phyloP scores from a whole-genome alignment of 345 rosid species.

The Acer negundo region DNA sequence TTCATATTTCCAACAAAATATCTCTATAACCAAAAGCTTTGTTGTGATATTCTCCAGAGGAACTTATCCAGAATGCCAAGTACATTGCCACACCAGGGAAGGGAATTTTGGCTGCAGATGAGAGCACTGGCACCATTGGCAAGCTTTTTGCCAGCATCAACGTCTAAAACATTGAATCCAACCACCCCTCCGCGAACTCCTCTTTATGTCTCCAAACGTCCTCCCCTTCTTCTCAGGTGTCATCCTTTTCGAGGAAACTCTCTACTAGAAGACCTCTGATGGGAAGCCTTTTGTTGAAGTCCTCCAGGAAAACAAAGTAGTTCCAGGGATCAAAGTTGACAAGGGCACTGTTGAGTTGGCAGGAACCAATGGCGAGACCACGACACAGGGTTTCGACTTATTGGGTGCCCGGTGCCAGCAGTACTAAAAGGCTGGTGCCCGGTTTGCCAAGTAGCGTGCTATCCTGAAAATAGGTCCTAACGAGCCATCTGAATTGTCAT shows the following conservation, averaged over 20 bases:
- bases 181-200: conserved; percentile 91
- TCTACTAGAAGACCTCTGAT: conserved; percentile 72
- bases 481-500: too few relatives aligned
- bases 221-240: conserved; percentile 83
- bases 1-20: too few relatives aligned
- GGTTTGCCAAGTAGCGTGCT: too few relatives aligned
- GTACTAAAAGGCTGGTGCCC: too few relatives aligned
- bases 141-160: conserved; percentile 87
- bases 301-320: conserved; percentile 73
- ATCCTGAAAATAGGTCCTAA: too few relatives aligned
- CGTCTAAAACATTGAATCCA: conserved; percentile 87
- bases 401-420: too few relatives aligned
- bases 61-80: conserved; percentile 88
- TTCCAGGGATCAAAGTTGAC: conserved; percentile 22
- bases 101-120: conserved; percentile 94
- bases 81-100: conserved; percentile 92
- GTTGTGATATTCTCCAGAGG: conserved; percentile 49
- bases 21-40: neutral
- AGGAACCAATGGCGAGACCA: too few relatives aligned
- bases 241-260: conserved; percentile 95
- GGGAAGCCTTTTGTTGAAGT: conserved; percentile 60
- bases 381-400: too few relatives aligned
- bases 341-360: too few relatives aligned
- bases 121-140: conserved; percentile 97
- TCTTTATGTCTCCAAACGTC: conserved; percentile 73